Conservation (phyloP, 179 eudicot species). For the Patellifolia procumbens region DNA sequence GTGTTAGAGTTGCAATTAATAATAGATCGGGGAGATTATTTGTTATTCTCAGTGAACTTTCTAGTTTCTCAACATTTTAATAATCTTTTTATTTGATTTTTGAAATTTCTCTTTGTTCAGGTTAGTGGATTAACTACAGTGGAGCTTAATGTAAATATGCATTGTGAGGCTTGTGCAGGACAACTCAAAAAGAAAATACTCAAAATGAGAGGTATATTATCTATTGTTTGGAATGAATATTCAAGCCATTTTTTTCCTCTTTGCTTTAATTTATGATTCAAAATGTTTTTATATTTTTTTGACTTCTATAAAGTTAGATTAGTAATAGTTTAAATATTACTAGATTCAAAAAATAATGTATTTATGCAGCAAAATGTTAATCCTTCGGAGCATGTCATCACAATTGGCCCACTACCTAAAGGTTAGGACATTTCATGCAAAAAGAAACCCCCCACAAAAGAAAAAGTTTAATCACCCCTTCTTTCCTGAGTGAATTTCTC, state of each 20-base stretch:
- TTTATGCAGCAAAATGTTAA: slow-evolving; percentile 8
- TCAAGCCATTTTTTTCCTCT: not conserved
- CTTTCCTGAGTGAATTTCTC: not conserved
- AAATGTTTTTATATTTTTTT: not conserved
- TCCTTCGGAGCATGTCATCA: not conserved
- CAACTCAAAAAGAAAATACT: slow-evolving; percentile 94
- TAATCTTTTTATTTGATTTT: not conserved
- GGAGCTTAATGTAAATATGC: slow-evolving; percentile 94
- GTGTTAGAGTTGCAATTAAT: too few relatives aligned
- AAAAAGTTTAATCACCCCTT: not conserved
- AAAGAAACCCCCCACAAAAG: not conserved
- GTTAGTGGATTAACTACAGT: slow-evolving; percentile 75
- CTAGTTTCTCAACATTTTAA: not conserved
- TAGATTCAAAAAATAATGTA: not conserved
- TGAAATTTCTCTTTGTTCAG: slow-evolving; percentile 28
- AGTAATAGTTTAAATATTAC: not conserved
- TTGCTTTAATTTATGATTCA: not conserved
- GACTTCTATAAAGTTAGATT: not conserved
- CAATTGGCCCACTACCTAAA: slow-evolving; percentile 15
- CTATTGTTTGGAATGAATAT: too few relatives aligned
- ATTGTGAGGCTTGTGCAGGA: slow-evolving; percentile 91
- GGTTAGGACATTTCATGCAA: not conserved
- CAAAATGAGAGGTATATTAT: slow-evolving; percentile 74
- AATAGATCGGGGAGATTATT: too few relatives aligned
- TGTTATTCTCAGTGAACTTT: too few relatives aligned